These are phyloP conservation scores for Neonothopanus nambi DNA, from an alignment of 1,284 basidiomycete genomes.

Conservation along the genomic window DNA sequence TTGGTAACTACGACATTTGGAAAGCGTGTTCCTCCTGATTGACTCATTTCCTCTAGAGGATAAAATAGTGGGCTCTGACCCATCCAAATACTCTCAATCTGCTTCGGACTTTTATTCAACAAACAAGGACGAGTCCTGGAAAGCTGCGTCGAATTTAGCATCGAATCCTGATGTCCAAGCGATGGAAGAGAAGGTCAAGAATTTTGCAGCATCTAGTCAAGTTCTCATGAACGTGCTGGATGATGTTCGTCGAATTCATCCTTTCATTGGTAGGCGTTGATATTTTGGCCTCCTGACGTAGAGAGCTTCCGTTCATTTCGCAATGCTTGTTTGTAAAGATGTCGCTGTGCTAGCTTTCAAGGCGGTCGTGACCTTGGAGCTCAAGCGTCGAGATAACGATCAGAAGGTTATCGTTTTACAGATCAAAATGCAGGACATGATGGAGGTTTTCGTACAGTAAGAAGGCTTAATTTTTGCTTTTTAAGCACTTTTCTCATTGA, in stretches of 20 bases:
- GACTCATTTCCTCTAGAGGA: background rate
- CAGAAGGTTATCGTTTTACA: constrained; percentile 27
- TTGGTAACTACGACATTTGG: too few relatives aligned
- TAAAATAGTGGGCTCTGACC: background rate
- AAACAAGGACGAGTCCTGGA: constrained; percentile 2
- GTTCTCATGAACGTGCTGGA: constrained; percentile 30
- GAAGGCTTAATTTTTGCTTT: background rate
- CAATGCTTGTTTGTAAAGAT: constrained; percentile 2
- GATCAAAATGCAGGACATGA: constrained; percentile 30
- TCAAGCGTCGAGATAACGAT: constrained; percentile 32
- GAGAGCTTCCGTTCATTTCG: background rate
- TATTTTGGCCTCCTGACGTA: too few relatives aligned
- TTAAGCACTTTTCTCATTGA: background rate
- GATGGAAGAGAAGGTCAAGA: constrained; percentile 23
- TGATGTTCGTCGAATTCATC: constrained; percentile 29
- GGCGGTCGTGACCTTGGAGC: constrained; percentile 29
- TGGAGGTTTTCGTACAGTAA: constrained; percentile 27
- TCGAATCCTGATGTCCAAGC: constrained; percentile 2
- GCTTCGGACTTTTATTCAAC: background rate
- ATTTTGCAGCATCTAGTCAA: constrained; percentile 27
- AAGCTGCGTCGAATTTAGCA: background rate
- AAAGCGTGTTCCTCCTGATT: too few relatives aligned
- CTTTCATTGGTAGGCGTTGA: constrained; percentile 18
- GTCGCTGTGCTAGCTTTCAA: constrained; percentile 33
- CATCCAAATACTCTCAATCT: constrained; percentile 1